Base-by-base conservation (phyloP, 2,329 filamentous ascomycete species). In the Arthrinium phaeospermum region DNA sequence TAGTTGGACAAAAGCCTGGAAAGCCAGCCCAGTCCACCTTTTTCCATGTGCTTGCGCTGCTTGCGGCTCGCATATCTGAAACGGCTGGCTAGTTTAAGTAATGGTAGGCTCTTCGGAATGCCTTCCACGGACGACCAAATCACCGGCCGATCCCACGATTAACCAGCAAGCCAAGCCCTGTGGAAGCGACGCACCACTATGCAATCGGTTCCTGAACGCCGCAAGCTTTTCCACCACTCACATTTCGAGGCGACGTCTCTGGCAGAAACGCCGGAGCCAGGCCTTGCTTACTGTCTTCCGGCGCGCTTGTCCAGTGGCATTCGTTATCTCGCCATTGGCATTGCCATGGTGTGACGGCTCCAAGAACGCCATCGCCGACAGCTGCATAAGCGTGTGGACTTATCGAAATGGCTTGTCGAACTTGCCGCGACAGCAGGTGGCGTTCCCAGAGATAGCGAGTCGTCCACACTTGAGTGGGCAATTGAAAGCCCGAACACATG, bases 21-120 rank as follows among this genome's bases (percentile, higher is more conserved):
- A 41, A 22, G 12, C 16, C 57, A 64, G 34, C 12, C 19, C 19
- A 10, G n/a, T 12, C 22, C 53, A 30, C 37, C 30, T 19, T 12
- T 37, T 37, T 13, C 53, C 53, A 61, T 61, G 53, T 61, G 53
- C 53, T 53, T 10, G 37, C 37, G 37, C 24, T 27, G 51, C 51
- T 41, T 64, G 57, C 34, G 57, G 57, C 57, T 64, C 57, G 57
- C 57, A 64, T 64, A 41, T 64, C 57, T 64, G 57, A 64, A 64
- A 64, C 57, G 57, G 57, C 34, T n/a, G 34, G 57, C 57, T 61
- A 61, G 53, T 37, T 19, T 12, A 34, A 16, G 27, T 61, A 16
- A 37, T 37, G 53, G 53, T 30, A 22, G 53, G 27, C 30, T 61
- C 30, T 61, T 34, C 53, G 53, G 53, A 34, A 61, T 34, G 53